Evolutionary conservation across 305 asterid species (phyloP).

Genomic region (Fraxinus albicans): DNA sequence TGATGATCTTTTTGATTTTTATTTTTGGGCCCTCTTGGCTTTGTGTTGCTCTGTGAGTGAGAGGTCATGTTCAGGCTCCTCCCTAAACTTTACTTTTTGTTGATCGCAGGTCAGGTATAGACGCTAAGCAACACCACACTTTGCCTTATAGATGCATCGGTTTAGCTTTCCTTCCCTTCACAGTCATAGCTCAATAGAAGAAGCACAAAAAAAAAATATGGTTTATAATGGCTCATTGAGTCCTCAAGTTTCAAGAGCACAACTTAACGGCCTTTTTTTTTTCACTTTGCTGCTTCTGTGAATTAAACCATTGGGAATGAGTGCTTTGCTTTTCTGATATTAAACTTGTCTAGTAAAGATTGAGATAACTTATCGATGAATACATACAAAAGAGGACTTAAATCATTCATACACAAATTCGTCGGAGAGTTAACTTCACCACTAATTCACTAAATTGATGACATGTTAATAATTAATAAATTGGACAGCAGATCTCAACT

Average conservation of each 20-base stretch:
- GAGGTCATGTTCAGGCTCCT: neutral
- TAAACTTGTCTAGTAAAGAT: neutral
- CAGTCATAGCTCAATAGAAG: no score
- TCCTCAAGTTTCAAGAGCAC: neutral
- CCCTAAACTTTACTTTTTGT: neutral
- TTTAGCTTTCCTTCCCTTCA: no score
- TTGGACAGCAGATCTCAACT: no score
- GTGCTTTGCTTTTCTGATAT: neutral
- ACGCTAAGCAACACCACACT: neutral
- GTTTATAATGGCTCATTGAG: neutral
- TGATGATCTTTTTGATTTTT: neutral
- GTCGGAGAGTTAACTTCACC: neutral
- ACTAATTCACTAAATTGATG: no score
- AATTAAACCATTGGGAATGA: neutral
- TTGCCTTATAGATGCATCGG: no score
- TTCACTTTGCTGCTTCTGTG: neutral
- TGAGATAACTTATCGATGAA: neutral
- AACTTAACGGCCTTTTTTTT: neutral
- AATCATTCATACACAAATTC: neutral
- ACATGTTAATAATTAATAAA: no score
- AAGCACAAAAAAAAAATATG: neutral
- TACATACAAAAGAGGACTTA: neutral
- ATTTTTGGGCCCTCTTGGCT: neutral
- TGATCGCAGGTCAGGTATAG: neutral
- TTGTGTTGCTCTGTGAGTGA: neutral